Evolutionary conservation across 805 yeast genomes (phyloP).

Genomic region (Monosporozyma servazzii): DNA sequence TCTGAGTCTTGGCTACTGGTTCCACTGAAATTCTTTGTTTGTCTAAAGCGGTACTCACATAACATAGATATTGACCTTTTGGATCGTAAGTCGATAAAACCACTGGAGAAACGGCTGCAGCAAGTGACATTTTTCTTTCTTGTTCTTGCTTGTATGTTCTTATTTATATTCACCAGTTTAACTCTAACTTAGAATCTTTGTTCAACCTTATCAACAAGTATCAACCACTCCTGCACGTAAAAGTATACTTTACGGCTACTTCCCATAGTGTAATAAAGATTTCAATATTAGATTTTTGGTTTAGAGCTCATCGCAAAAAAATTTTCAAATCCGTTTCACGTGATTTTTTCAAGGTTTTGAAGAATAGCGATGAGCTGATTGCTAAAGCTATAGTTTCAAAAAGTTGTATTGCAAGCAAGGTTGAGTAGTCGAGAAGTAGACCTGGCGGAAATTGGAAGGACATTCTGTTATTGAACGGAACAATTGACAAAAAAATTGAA

Average conservation of each 20-base stretch:
- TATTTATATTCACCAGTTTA: background rate
- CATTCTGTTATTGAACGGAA: too few relatives aligned
- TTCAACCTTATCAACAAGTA: background rate
- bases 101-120: slow-evolving; percentile 7
- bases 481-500: background rate
- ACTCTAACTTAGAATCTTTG: background rate
- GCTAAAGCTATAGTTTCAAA: background rate
- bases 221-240: background rate
- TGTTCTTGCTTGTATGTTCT: background rate
- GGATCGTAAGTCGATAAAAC: slow-evolving; percentile 48
- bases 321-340: slow-evolving; percentile 1
- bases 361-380: background rate
- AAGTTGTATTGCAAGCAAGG: background rate
- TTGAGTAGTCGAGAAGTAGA: background rate
- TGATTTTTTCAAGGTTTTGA: background rate
- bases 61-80: slow-evolving; percentile 52
- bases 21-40: slow-evolving; percentile 61
- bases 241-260: background rate
- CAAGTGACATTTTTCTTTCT: slow-evolving; percentile 10
- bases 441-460: background rate
- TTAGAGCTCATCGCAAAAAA: slow-evolving; percentile 2
- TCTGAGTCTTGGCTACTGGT: slow-evolving; percentile 31
- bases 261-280: background rate
- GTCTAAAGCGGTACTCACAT: slow-evolving; percentile 59
- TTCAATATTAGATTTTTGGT: background rate